Evolutionary conservation across 2,329 filamentous ascomycete species (phyloP), one percentile per base, ranked within the genome.

Genomic region (Aureobasidium subglaciale): DNA sequence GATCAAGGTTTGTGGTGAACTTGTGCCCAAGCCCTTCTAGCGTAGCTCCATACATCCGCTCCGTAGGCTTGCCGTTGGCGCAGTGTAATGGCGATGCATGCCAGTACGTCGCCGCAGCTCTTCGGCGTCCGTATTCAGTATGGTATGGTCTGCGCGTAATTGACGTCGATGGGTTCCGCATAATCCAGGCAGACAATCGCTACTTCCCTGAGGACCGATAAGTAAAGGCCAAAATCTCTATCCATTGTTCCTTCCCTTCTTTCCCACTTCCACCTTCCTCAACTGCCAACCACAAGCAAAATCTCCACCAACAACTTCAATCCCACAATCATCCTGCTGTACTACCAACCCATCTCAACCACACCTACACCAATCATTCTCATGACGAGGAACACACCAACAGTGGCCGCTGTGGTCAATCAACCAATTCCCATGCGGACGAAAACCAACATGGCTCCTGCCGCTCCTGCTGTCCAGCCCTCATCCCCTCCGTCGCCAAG

Each of bases 401-500:
- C 29, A 25, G 7, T 38, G 40, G 41, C 18, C 37, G 22, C 52
- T 9, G 32, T 30, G 35, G 35, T 41, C 35, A 40, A 24, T 11
- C 25, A 49, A 34, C 35, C 54, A 34, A 55, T 55, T 20, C 34
- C 42, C 35, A 32, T 40, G 16, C 35, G 25, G 10, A 24, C 35
- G 18, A 48, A 15, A 24, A 30, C 32, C 32, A 42, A 35, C 16
- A 43, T 20, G 38, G 9, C 27, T 25, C 18, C 30, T 27, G 18
- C 32, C 5, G 54, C 42, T 16, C 54, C 42, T 24, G 32, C 41
- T 37, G 52, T 56, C 15, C 54, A 49, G 22, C 34, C 60, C 30
- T 60, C 65, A 27, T 35, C 56, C n/a, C 62, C 64, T 1, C 63
- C 64, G 2, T 63, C 65, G 22, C 60, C 64, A 22, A 64, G 61